A percentile compares a stretch with the other conserved stretches of the same genome.
Conservation (phyloP, 2,329 filamentous ascomycete species). For the Fonsecaea nubica region DNA sequence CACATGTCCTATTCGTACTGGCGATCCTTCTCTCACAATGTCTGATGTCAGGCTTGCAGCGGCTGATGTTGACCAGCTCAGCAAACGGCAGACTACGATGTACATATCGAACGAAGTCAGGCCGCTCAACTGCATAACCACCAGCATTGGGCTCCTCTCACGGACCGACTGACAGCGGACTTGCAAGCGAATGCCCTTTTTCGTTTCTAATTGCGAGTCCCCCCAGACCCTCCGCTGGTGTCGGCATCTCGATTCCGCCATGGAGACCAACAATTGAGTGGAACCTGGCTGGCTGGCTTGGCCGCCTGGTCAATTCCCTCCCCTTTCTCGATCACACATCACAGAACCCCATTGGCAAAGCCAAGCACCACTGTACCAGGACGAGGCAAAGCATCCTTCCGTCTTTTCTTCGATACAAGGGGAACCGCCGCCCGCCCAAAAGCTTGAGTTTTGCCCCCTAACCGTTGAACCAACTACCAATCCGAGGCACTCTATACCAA, state of each 20-base stretch:
- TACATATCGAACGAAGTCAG: too few relatives aligned
- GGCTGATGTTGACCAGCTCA: background rate
- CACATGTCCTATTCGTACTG: background rate
- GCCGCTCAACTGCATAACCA: background rate
- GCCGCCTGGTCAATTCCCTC: background rate
- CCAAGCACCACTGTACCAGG: background rate
- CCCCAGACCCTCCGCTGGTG: background rate
- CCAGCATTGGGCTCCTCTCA: background rate
- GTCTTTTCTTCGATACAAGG: background rate
- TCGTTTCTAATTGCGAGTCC: background rate
- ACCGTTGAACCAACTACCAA: background rate
- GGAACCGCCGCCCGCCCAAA: background rate
- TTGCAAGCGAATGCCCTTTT: background rate
- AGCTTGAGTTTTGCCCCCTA: slow-evolving; percentile 11
- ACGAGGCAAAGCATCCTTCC: background rate
- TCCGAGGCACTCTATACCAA: background rate
- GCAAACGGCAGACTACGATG: too few relatives aligned
- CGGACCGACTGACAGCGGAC: background rate
- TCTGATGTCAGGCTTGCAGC: background rate
- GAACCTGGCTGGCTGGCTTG: too few relatives aligned
- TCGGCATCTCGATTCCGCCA: too few relatives aligned
- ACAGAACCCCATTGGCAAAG: background rate
- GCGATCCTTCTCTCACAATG: background rate
- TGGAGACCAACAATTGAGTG: too few relatives aligned
- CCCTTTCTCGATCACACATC: background rate